These are phyloP conservation scores for Cladosporium velox DNA, from an alignment of 2,329 filamentous ascomycete species.

Conservation along the genomic window DNA sequence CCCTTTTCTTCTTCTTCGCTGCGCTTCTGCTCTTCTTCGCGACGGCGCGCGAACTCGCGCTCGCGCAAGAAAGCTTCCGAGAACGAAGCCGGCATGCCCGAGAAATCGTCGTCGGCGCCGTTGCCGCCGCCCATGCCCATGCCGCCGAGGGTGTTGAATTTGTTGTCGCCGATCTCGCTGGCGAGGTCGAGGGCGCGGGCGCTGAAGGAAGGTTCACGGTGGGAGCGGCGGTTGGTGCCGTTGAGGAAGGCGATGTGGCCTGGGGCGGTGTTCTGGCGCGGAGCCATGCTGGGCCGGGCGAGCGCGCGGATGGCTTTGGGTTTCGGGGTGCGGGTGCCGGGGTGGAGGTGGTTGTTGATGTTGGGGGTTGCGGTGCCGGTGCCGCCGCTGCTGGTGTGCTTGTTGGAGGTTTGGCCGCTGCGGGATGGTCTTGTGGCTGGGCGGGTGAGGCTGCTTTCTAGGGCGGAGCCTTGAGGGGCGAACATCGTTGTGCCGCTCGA, in stretches of 20 bases:
- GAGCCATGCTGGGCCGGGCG: slow-evolving; percentile 11
- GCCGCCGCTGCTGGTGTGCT: slow-evolving; percentile 33
- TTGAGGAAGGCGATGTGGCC: slow-evolving; percentile 27
- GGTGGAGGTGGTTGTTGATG: not conserved
- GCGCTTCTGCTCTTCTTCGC: slow-evolving; percentile 38
- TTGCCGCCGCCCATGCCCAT: slow-evolving; percentile 58
- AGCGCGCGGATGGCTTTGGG: slow-evolving; percentile 48
- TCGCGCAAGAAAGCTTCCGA: slow-evolving; percentile 53
- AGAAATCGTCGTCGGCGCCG: slow-evolving; percentile 28
- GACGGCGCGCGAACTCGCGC: slow-evolving; percentile 54
- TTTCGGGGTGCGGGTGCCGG: slow-evolving; percentile 36
- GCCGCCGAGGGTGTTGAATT: slow-evolving; percentile 60
- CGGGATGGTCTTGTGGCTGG: slow-evolving; percentile 24
- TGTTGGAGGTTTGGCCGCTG: slow-evolving; percentile 30
- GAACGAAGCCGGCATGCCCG: slow-evolving; percentile 39
- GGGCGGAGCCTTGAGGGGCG: slow-evolving; percentile 57
- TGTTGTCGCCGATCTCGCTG: slow-evolving; percentile 69
- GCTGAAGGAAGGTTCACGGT: slow-evolving; percentile 65
- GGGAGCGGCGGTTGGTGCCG: slow-evolving; percentile 33
- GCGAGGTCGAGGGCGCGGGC: slow-evolving; percentile 64
- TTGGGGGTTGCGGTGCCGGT: slow-evolving; percentile 42
- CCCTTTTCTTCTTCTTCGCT: slow-evolving; percentile 61
- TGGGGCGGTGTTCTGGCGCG: slow-evolving; percentile 33
- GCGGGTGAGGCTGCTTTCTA: slow-evolving; percentile 42
- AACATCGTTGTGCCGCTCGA: slow-evolving; percentile 85